Base-by-base conservation (phyloP, 2,329 filamentous ascomycete species). In the Diplodia intermedia region DNA sequence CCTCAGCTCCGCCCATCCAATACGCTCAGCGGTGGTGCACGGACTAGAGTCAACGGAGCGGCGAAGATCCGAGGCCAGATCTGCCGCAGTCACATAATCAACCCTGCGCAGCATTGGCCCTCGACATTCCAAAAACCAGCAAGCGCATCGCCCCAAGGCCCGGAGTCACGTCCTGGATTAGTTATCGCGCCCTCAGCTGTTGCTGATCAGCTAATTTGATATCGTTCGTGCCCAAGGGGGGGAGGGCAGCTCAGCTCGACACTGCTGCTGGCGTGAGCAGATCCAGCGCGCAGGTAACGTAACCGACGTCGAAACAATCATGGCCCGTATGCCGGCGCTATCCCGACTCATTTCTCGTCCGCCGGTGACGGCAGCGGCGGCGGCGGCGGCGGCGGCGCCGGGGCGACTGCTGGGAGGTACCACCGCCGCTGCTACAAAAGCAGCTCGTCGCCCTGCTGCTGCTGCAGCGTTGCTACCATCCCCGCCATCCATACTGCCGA, bases 71-170 rank as follows among this genome's bases (percentile, higher is more conserved):
- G 60, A 47, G 40, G 40, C 60, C 47, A 63, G 60, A 63, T 53
- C 60, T 52, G 15, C 43, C 20, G n/a, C 60, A 26, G 23, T 63
- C 60, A 63, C 60, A 63, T 63, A 63, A 63, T 63, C 60, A 33
- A 62, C 43, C 40, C 9, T 15, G 29, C 29, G 47, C 60, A 36
- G 60, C 29, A 31, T 33, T 49, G 40, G 56, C 54, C 36, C 14
- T 31, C 31, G 20, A 8, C 33, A 23, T 40, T 60, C 56, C 56
- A 60, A 60, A 60, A 60, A 36, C 33, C 56, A 60, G 56, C 38
- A 29, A 47, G 38, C 18, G 36, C 26, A 8, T 57, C 26, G 31
- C 20, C 33, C 15, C 54, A 12, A 54, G 8, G 8, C 9, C 29
- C 54, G 54, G 18, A 36, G 31, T 7, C 15, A 12, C 31, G 43